Percentiles rank a stretch among this genome's conserved stretches.
phyloP scores from a whole-genome alignment of 352 stramenopile genomes.

The Globisporangium iwayamae region DNA sequence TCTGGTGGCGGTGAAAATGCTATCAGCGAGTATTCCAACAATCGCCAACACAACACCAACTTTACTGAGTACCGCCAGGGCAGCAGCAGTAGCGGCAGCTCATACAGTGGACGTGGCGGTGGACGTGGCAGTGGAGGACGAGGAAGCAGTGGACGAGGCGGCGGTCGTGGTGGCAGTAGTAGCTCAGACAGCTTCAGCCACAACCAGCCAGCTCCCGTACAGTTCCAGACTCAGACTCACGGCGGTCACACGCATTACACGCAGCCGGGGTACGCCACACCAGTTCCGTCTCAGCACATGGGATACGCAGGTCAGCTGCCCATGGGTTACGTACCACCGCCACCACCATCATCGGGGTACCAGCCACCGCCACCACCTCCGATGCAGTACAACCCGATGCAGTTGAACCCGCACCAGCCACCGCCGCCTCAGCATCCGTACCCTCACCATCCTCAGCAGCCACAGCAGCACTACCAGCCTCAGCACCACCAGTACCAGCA shows the following conservation, averaged over 20 bases:
- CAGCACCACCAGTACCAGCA: slow-evolving; percentile 19
- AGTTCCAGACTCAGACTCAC: slow-evolving; percentile 38
- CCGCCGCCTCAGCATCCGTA: slow-evolving; percentile 18
- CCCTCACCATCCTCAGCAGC: slow-evolving; percentile 13
- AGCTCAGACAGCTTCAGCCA: slow-evolving; percentile 17
- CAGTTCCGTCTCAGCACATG: slow-evolving; percentile 16
- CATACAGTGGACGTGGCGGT: slow-evolving; percentile 16
- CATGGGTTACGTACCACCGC: slow-evolving; percentile 29
- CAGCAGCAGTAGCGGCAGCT: not conserved
- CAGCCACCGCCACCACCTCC: slow-evolving; percentile 22
- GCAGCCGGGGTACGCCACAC: slow-evolving; percentile 27
- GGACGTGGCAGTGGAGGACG: slow-evolving; percentile 18
- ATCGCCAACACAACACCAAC: slow-evolving; percentile 1
- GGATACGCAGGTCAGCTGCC: slow-evolving; percentile 25
- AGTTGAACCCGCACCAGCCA: slow-evolving; percentile 27
- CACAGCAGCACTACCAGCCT: slow-evolving; percentile 17
- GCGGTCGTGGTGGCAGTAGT: slow-evolving; percentile 9
- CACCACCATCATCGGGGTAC: slow-evolving; percentile 24
- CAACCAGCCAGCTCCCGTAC: slow-evolving; percentile 7
- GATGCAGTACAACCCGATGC: slow-evolving; percentile 24
- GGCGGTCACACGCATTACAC: slow-evolving; percentile 53
- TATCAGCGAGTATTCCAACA: slow-evolving; percentile 4
- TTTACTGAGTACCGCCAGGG: slow-evolving; percentile 12
- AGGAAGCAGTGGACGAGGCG: slow-evolving; percentile 15
- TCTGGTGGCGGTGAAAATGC: not conserved